Conservation (phyloP, 2,329 filamentous ascomycete genomes). For the Cordyceps farinosa region DNA sequence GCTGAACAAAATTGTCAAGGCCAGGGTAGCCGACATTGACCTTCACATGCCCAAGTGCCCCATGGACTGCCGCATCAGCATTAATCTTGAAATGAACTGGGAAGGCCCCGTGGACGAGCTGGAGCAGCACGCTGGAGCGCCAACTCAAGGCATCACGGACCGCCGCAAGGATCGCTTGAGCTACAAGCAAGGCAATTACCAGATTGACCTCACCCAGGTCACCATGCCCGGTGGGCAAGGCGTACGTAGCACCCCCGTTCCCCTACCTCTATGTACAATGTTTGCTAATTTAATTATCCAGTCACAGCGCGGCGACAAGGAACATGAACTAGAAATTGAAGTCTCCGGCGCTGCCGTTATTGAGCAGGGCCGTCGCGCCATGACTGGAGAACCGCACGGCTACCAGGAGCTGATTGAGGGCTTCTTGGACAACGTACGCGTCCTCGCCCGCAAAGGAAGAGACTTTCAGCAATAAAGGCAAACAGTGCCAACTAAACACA, state of each 20-base stretch:
- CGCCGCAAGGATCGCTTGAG: conserved; percentile 87
- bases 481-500: neutral
- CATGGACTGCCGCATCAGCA: conserved; percentile 88
- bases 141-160: conserved; percentile 47
- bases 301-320: conserved; percentile 50
- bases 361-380: conserved; percentile 59
- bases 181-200: conserved; percentile 83
- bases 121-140: conserved; percentile 37
- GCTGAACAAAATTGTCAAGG: conserved; percentile 84
- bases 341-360: conserved; percentile 60
- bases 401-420: conserved; percentile 68
- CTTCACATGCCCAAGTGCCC: conserved; percentile 72
- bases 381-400: conserved; percentile 50
- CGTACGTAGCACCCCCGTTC: conserved; percentile 30
- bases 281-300: conserved; percentile 13
- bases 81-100: conserved; percentile 91
- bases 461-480: conserved; percentile 26
- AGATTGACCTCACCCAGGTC: conserved; percentile 92
- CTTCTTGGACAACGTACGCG: conserved; percentile 68
- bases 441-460: conserved; percentile 47
- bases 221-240: conserved; percentile 44
- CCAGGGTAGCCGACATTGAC: conserved; percentile 82
- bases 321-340: conserved; percentile 81
- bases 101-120: conserved; percentile 63
- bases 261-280: neutral